Percentiles rank a stretch among this genome's conserved stretches.
These are phyloP conservation scores for Fusarium haematococcum DNA, from an alignment of 2,329 filamentous ascomycete species.

Conservation along the genomic window DNA sequence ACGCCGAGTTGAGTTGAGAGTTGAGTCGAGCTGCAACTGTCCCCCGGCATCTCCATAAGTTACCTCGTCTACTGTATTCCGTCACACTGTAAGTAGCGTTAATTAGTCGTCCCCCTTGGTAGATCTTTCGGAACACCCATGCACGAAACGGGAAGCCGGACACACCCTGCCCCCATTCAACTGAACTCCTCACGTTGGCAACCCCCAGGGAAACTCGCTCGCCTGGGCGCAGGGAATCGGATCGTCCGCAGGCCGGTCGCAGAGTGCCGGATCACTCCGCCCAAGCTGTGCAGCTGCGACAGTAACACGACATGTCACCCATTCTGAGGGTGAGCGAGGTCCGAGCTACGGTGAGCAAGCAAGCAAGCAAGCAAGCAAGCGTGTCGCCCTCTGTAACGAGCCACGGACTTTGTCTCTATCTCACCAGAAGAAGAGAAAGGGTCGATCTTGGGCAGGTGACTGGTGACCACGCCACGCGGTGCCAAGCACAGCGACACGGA, in stretches of 20 bases:
- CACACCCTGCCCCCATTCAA: not conserved
- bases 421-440: constrained; percentile 11
- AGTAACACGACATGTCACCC: constrained; percentile 17
- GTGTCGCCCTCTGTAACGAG: constrained; percentile 5
- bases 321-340: constrained; percentile 2
- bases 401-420: constrained; percentile 4
- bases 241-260: constrained; percentile 15
- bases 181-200: not conserved
- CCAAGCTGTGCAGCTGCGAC: constrained; percentile 5
- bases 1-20: not conserved
- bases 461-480: constrained; percentile 28
- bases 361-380: not conserved
- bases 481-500: constrained; percentile 28
- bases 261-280: constrained; percentile 31
- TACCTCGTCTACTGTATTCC: not conserved
- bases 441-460: constrained; percentile 5
- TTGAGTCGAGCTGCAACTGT: not conserved
- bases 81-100: not conserved
- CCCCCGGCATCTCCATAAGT: not conserved
- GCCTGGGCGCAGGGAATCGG: constrained; percentile 13
- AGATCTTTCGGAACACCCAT: not conserved
- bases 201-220: constrained; percentile 7
- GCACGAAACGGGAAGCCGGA: not conserved
- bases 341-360: not conserved
- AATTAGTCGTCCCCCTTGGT: not conserved